phyloP scores from a whole-genome alignment of 2,329 filamentous ascomycete species.

The Alternaria sp. region DNA sequence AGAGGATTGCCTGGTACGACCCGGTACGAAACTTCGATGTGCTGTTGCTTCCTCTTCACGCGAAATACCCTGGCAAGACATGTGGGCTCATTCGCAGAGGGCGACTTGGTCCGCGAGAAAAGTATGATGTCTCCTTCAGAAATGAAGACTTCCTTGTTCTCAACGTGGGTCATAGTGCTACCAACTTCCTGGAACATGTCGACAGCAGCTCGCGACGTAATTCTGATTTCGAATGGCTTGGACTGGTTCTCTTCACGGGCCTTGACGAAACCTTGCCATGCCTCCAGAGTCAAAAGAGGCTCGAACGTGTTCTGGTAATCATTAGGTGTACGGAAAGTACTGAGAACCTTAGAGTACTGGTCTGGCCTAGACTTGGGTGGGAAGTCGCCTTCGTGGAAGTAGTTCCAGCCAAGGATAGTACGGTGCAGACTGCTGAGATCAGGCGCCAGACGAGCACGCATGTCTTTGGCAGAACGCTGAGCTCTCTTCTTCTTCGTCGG shows the following conservation, averaged over 20 bases:
- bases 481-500: conserved; percentile 86
- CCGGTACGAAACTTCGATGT: conserved; percentile 84
- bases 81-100: conserved; percentile 73
- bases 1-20: conserved; percentile 72
- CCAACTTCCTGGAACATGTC: conserved; percentile 93
- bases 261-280: conserved; percentile 92
- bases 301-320: conserved; percentile 91
- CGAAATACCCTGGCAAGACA: conserved; percentile 86
- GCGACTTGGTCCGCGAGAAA: conserved; percentile 75
- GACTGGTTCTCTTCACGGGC: conserved; percentile 84
- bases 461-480: conserved; percentile 84
- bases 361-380: conserved; percentile 75
- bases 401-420: conserved; percentile 90
- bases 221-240: conserved; percentile 84
- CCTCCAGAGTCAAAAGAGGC: conserved; percentile 87
- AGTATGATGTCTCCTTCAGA: conserved; percentile 89
- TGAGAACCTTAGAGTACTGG: conserved; percentile 76
- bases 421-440: conserved; percentile 85
- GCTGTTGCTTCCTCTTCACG: conserved; percentile 79
- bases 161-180: conserved; percentile 74
- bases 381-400: conserved; percentile 86
- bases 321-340: conserved; percentile 74
- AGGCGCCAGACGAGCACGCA: conserved; percentile 89
- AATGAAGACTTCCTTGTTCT: conserved; percentile 74
- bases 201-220: conserved; percentile 85